phyloP scores from a whole-genome alignment of 2,329 filamentous ascomycete genomes.

The Aspergillus candidus region DNA sequence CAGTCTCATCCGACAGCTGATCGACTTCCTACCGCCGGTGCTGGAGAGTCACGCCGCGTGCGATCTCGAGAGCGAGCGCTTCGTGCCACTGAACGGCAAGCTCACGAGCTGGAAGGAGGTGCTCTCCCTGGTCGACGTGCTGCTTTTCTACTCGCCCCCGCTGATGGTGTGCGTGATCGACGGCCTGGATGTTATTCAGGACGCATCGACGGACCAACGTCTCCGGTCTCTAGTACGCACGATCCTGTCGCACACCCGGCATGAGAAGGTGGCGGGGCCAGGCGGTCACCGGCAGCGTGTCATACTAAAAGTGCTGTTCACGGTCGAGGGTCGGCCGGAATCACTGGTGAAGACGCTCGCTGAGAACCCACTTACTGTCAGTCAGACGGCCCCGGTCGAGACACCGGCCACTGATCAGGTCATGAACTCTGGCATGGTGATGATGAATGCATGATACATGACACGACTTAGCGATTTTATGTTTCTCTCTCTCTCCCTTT shows the following conservation, averaged over 20 bases:
- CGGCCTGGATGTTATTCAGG: slow-evolving; percentile 29
- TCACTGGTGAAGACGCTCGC: slow-evolving; percentile 29
- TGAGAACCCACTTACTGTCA: slow-evolving; percentile 26
- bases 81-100: slow-evolving; percentile 29
- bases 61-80: slow-evolving; percentile 31
- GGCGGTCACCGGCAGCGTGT: slow-evolving; percentile 19
- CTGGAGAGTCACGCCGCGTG: slow-evolving; percentile 30
- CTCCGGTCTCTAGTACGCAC: slow-evolving; percentile 29
- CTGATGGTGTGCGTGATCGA: slow-evolving; percentile 34
- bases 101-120: slow-evolving; percentile 32
- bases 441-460: slow-evolving; percentile 29
- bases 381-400: slow-evolving; percentile 20
- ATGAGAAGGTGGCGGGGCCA: slow-evolving; percentile 12
- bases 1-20: slow-evolving; percentile 34
- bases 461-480: background rate
- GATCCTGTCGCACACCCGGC: slow-evolving; percentile 28
- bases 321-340: slow-evolving; percentile 26
- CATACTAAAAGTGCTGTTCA: slow-evolving; percentile 33
- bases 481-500: background rate
- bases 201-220: slow-evolving; percentile 27
- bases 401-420: slow-evolving; percentile 16
- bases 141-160: slow-evolving; percentile 31
- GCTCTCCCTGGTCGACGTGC: slow-evolving; percentile 30
- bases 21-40: slow-evolving; percentile 32
- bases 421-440: slow-evolving; percentile 23